phyloP scores from a whole-genome alignment of 176 grass and related monocot genomes.

The Canna indica region DNA sequence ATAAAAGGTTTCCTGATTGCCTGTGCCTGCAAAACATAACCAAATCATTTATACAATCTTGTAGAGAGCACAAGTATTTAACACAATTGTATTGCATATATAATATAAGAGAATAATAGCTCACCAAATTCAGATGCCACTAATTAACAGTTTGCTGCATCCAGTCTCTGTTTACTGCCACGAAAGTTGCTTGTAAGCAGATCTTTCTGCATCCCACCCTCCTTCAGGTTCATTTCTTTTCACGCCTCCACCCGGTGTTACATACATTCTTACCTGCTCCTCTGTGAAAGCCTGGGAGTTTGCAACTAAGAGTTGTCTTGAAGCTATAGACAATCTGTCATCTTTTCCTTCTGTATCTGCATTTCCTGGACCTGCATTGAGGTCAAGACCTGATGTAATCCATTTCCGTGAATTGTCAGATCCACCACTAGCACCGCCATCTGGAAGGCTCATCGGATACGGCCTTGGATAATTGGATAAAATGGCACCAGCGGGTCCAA shows the following conservation, averaged over 20 bases:
- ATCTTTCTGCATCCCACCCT: constrained; percentile 42
- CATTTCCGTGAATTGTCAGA: constrained; percentile 49
- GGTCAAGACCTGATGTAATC: constrained; percentile 51
- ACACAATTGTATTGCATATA: background rate
- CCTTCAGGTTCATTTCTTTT: constrained; percentile 65
- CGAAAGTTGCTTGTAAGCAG: constrained; percentile 28
- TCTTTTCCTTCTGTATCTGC: constrained; percentile 58
- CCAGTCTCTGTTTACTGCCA: constrained; percentile 25
- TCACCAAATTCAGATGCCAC: constrained; percentile 9
- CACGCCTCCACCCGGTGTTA: constrained; percentile 17
- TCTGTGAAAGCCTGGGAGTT: constrained; percentile 38
- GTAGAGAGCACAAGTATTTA: background rate
- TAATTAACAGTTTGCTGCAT: background rate
- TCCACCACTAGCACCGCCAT: constrained; percentile 50
- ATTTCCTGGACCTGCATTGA: constrained; percentile 71
- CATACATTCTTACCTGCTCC: constrained; percentile 34
- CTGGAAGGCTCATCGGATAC: constrained; percentile 47
- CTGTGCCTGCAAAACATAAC: background rate
- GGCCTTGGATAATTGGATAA: constrained; percentile 54
- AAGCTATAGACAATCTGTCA: constrained; percentile 26
- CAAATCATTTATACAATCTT: background rate
- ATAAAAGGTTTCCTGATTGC: background rate
- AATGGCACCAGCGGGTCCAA: constrained; percentile 35
- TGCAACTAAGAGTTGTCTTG: constrained; percentile 27
- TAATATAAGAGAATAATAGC: background rate